Percentiles rank a stretch among this genome's conserved stretches.
Evolutionary conservation across 2,329 filamentous ascomycete species (phyloP).

Genomic region (Ascochyta viciae-villosae): DNA sequence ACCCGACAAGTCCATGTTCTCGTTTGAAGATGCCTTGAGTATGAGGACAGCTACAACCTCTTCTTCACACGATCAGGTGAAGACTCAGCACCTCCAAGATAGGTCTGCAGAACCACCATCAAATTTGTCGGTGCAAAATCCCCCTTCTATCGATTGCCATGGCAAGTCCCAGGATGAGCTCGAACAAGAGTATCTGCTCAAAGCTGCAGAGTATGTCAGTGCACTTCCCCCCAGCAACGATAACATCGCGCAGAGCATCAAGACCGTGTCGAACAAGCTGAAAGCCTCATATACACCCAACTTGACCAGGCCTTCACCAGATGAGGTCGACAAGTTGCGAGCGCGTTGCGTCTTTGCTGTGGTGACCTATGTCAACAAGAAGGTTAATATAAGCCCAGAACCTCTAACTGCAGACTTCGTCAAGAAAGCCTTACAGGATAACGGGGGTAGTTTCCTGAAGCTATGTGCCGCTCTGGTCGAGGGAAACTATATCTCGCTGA

Average conservation of each 20-base stretch:
- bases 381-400: conserved; percentile 17
- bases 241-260: conserved; percentile 17
- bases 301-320: neutral
- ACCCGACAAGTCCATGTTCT: conserved; percentile 11
- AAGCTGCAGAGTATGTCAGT: conserved; percentile 26
- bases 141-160: neutral
- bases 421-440: conserved; percentile 22
- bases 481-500: conserved; percentile 25
- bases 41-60: neutral
- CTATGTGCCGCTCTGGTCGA: conserved; percentile 32
- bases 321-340: conserved; percentile 24
- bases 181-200: conserved; percentile 25
- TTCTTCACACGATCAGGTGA: too few species aligned
- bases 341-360: conserved; percentile 30
- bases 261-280: conserved; percentile 28
- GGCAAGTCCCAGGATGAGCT: conserved; percentile 4
- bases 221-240: conserved; percentile 15
- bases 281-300: conserved; percentile 16
- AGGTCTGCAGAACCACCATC: neutral
- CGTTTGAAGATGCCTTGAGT: conserved; percentile 4
- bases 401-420: conserved; percentile 18
- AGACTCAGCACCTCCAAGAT: neutral
- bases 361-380: conserved; percentile 28
- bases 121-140: too few species aligned
- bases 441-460: conserved; percentile 32